Base-by-base conservation (phyloP, 2,329 filamentous ascomycete genomes). In the Scopulariopsis brevicaulis region DNA sequence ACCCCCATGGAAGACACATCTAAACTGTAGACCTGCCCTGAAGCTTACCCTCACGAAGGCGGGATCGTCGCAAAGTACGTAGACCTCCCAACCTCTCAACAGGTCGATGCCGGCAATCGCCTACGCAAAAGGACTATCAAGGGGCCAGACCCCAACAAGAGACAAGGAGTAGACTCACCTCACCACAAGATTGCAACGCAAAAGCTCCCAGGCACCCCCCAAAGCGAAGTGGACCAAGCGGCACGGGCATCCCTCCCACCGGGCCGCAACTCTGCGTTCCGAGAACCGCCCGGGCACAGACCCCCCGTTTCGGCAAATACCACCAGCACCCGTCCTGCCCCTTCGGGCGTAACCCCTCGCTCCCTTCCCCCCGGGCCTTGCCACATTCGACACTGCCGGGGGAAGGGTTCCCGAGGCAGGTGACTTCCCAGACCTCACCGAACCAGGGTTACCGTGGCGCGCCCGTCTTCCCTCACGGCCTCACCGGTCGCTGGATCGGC, bases 401-500 rank as follows among this genome's bases (percentile, higher is more conserved):
- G 28, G 28, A 8, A 32, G 28, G 28, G 4, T 8, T 32, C 28
- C 28, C 40, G 40, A 15, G 40, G 40, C 28, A 14, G 40, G 18
- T 22, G 28, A 15, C 7, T 48, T 43, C 40, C 20, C 55, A 40
- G 35, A 50, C 37, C 55, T 52, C 48, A 57, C 55, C 55, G 55
- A 57, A 43, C 55, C 48, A 53, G 52, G 48, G 55, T 53, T 14
- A 43, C 11, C 11, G 10, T 25, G 24, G 24, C 11, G 18, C 32
- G 40, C 14, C 15, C 40, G 11, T 55, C n/a, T 28, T 14, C 28
- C 28, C 28, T 32, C 28, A 32, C 28, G 28, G 28, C 20, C 43
- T 56, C 55, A 57, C 46, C 55, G 55, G 55, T 57, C 55, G 32
- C 55, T 14, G 32, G 40, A 43, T 37, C 15, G 37, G 20, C 53